Conservation (phyloP, 768 basidiomycete species). For the Coprinopsis marcescibilis region DNA sequence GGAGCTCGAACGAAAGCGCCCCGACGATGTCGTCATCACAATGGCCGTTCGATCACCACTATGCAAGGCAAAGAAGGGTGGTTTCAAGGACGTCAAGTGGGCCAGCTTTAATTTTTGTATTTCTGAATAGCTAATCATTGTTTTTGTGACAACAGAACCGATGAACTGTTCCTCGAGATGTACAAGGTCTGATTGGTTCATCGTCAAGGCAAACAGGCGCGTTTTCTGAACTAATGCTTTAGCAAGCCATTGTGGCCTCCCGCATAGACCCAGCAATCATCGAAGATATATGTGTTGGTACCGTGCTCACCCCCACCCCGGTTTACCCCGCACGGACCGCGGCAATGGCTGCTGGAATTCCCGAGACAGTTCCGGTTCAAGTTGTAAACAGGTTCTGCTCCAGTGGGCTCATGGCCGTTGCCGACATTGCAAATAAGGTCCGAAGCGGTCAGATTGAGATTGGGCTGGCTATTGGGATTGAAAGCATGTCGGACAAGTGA, state of each 20-base stretch:
- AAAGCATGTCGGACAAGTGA: slow-evolving; percentile 84
- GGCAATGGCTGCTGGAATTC: slow-evolving; percentile 75
- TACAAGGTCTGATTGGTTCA: slow-evolving; percentile 49
- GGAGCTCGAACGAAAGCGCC: slow-evolving; percentile 50
- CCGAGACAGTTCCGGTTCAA: slow-evolving; percentile 70
- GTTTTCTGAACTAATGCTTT: slow-evolving; percentile 4
- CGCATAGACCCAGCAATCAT: slow-evolving; percentile 59
- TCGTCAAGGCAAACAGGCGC: background rate
- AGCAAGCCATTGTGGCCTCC: slow-evolving; percentile 58
- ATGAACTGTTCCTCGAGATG: slow-evolving; percentile 78
- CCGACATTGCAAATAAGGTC: slow-evolving; percentile 71
- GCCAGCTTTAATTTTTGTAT: slow-evolving; percentile 15
- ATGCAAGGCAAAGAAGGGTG: slow-evolving; percentile 74
- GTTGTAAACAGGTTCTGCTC: slow-evolving; percentile 79
- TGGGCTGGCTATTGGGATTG: slow-evolving; percentile 77
- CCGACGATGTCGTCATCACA: slow-evolving; percentile 79
- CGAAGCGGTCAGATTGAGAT: slow-evolving; percentile 73
- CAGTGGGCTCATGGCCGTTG: slow-evolving; percentile 81
- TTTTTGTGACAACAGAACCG: slow-evolving; percentile 39
- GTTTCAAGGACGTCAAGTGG: slow-evolving; percentile 63
- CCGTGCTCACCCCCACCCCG: slow-evolving; percentile 58
- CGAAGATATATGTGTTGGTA: slow-evolving; percentile 78
- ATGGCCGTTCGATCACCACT: slow-evolving; percentile 74
- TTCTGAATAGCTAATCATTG: background rate
- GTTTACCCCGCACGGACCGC: slow-evolving; percentile 70